Percentiles rank a stretch among this genome's conserved stretches.
These are phyloP conservation scores for Aspergillus carbonarius DNA, from an alignment of 2,329 filamentous ascomycete genomes.

Conservation along the genomic window DNA sequence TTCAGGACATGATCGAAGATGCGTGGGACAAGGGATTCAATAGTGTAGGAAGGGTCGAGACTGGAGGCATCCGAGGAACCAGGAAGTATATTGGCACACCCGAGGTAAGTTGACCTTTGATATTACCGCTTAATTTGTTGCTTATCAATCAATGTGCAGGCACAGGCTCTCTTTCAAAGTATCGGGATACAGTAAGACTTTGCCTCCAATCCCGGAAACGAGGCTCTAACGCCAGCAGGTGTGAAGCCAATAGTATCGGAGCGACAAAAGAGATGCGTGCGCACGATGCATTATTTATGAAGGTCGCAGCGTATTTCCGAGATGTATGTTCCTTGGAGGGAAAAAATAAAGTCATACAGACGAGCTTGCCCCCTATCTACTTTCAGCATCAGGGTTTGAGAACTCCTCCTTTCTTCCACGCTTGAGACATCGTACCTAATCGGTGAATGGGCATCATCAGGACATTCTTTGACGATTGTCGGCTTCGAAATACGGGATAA, in stretches of 20 bases:
- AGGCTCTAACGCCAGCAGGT: constrained; percentile 37
- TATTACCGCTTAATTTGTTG: constrained; percentile 9
- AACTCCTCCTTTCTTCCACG: neutral
- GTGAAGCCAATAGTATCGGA: constrained; percentile 61
- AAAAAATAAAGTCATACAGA: constrained; percentile 65
- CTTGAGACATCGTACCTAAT: neutral
- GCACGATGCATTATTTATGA: constrained; percentile 60
- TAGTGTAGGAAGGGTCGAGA: constrained; percentile 70
- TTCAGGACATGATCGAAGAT: constrained; percentile 82
- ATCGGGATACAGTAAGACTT: constrained; percentile 62
- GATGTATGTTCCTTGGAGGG: constrained; percentile 49
- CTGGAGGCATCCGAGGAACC: constrained; percentile 81
- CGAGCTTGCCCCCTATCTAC: constrained; percentile 78
- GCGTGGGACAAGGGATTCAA: constrained; percentile 90
- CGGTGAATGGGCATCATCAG: constrained; percentile 38
- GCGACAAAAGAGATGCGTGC: constrained; percentile 47
- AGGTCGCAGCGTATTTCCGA: constrained; percentile 74
- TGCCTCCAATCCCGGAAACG: neutral
- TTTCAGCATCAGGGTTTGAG: constrained; percentile 73
- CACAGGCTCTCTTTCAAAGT: constrained; percentile 72
- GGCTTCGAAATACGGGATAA: constrained; percentile 71
- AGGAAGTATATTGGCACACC: constrained; percentile 94
- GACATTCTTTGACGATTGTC: constrained; percentile 87
- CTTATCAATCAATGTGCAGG: constrained; percentile 48
- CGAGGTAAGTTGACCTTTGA: constrained; percentile 59